Evolutionary conservation across 2,329 filamentous ascomycete genomes (phyloP).

Genomic region (Immersiporthe knoxdaviesiana): DNA sequence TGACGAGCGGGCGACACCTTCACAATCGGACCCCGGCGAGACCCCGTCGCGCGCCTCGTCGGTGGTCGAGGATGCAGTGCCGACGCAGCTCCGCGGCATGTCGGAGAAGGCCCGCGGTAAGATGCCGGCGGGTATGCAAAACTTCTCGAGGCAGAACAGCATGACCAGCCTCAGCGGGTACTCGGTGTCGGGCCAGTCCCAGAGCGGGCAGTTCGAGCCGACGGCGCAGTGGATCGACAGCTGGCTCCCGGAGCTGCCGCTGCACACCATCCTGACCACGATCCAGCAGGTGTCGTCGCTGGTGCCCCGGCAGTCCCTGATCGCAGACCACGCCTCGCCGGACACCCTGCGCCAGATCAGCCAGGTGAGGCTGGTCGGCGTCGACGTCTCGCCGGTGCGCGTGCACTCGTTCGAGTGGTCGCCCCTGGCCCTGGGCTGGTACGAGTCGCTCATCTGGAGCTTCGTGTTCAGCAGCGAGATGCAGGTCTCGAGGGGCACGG

Average conservation of each 20-base stretch:
- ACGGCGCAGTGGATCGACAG: slow-evolving; percentile 86
- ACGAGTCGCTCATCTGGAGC: slow-evolving; percentile 91
- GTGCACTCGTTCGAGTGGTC: slow-evolving; percentile 96
- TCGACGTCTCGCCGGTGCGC: slow-evolving; percentile 74
- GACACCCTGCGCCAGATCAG: slow-evolving; percentile 59
- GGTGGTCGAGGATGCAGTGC: slow-evolving; percentile 76
- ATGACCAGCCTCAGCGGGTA: slow-evolving; percentile 76
- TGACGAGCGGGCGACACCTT: slow-evolving; percentile 59
- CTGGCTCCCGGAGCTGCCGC: slow-evolving; percentile 88
- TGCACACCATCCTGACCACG: slow-evolving; percentile 82
- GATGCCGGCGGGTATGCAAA: slow-evolving; percentile 81
- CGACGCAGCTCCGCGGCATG: slow-evolving; percentile 84
- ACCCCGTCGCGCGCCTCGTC: slow-evolving; percentile 69
- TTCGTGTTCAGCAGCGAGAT: slow-evolving; percentile 91
- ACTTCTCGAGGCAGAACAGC: slow-evolving; percentile 89
- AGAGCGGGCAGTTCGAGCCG: slow-evolving; percentile 71
- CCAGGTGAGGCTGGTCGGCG: slow-evolving; percentile 65
- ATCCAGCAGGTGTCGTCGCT: slow-evolving; percentile 68
- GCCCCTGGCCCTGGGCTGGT: slow-evolving; percentile 87
- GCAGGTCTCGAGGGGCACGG: slow-evolving; percentile 81
- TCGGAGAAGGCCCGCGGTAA: slow-evolving; percentile 97
- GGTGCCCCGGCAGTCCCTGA: slow-evolving; percentile 55
- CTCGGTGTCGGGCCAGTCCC: slow-evolving; percentile 59
- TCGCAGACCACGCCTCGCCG: slow-evolving; percentile 46
- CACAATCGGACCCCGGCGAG: slow-evolving; percentile 66